Conservation (phyloP, 768 basidiomycete genomes). For the Psilocybe azurescens region DNA sequence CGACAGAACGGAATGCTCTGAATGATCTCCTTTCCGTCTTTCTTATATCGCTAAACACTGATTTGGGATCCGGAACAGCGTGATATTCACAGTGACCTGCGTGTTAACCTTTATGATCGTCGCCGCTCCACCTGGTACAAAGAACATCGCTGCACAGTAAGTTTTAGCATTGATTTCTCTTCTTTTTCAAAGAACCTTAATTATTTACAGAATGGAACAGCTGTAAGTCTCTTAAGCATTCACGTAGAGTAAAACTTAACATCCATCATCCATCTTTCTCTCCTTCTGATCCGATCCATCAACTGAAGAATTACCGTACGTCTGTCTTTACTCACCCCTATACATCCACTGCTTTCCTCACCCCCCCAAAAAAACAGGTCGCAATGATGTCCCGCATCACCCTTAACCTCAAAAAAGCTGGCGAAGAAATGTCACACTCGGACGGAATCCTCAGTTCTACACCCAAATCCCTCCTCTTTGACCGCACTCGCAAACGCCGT, state of each 20-base stretch:
- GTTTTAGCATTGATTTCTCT: conserved; percentile 16
- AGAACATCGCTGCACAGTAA: conserved; percentile 54
- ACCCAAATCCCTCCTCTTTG: conserved; percentile 25
- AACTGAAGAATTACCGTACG: conserved; percentile 21
- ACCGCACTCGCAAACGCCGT: conserved; percentile 14
- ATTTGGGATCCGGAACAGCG: conserved; percentile 27
- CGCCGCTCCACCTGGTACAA: conserved; percentile 45
- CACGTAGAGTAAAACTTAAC: background rate
- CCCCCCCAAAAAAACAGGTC: conserved; percentile 34
- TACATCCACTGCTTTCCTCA: background rate
- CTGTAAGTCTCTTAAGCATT: conserved; percentile 32
- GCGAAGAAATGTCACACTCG: conserved; percentile 21
- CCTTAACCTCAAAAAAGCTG: conserved; percentile 56
- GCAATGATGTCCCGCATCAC: conserved; percentile 76
- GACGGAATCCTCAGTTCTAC: conserved; percentile 7
- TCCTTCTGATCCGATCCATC: background rate
- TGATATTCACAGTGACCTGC: conserved; percentile 49
- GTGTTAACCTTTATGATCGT: conserved; percentile 53
- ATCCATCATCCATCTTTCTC: background rate
- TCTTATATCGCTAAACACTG: too few species aligned
- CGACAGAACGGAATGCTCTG: too few species aligned
- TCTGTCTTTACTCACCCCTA: background rate
- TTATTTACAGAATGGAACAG: conserved; percentile 38
- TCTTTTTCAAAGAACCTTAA: background rate
- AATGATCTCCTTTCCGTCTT: too few species aligned